phyloP scores from a whole-genome alignment of 2,329 filamentous ascomycete genomes.

The Metarhizium guizhouense region DNA sequence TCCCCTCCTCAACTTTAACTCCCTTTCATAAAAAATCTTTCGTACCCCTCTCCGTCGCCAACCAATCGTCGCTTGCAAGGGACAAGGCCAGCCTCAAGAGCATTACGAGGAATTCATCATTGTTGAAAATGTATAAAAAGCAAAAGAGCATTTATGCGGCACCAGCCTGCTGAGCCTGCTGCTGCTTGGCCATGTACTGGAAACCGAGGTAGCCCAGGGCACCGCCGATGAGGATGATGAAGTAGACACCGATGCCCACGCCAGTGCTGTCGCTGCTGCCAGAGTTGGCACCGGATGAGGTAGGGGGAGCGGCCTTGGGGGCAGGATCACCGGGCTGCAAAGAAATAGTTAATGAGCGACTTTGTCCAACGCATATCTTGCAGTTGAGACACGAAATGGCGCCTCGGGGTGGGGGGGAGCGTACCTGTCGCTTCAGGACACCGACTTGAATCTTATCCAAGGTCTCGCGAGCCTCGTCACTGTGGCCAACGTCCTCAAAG shows the following conservation, averaged over 20 bases:
- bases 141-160: neutral
- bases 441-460: constrained; percentile 70
- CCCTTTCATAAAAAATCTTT: neutral
- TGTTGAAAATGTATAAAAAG: neutral
- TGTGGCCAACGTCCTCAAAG: constrained; percentile 98
- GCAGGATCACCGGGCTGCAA: constrained; percentile 66
- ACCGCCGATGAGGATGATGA: constrained; percentile 68
- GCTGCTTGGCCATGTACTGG: constrained; percentile 60
- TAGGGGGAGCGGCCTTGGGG: constrained; percentile 49
- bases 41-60: neutral
- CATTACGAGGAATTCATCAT: neutral
- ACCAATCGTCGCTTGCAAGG: neutral
- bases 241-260: constrained; percentile 73
- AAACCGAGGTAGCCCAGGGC: constrained; percentile 71
- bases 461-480: constrained; percentile 94
- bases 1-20: neutral
- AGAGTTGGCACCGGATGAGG: constrained; percentile 40
- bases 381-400: neutral
- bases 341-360: neutral
- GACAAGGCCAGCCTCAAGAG: neutral
- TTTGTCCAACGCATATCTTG: neutral
- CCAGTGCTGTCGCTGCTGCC: constrained; percentile 41
- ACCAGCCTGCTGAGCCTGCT: constrained; percentile 18
- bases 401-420: constrained; percentile 17
- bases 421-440: constrained; percentile 70